phyloP scores from a whole-genome alignment of 2,329 filamentous ascomycete genomes.

The Domatiomyces globalis region DNA sequence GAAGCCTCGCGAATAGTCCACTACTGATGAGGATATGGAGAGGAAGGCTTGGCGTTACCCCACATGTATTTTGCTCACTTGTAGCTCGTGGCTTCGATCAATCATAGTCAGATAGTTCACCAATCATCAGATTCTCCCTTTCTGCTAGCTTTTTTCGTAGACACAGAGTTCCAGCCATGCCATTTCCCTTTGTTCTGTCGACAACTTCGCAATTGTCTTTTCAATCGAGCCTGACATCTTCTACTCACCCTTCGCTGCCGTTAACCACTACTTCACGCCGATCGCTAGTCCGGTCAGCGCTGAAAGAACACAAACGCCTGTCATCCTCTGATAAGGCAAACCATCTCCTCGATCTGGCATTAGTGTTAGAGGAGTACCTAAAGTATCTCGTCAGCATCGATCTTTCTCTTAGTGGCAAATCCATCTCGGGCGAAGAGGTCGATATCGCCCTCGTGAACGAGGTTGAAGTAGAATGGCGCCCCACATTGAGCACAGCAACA shows the following conservation, averaged over 20 bases:
- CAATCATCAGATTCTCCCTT: too few species aligned
- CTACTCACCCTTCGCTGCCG: slow-evolving; percentile 78
- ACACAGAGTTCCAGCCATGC: slow-evolving; percentile 44
- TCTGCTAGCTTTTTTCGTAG: too few species aligned
- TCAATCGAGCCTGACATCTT: slow-evolving; percentile 58
- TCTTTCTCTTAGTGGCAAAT: slow-evolving; percentile 48
- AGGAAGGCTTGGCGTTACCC: not conserved
- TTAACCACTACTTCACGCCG: slow-evolving; percentile 70
- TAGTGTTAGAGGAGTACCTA: slow-evolving; percentile 60
- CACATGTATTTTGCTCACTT: too few species aligned
- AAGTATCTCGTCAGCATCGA: slow-evolving; percentile 72
- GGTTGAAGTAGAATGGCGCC: slow-evolving; percentile 66
- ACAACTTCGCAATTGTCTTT: slow-evolving; percentile 83
- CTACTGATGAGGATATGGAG: not conserved
- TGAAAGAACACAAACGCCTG: slow-evolving; percentile 87
- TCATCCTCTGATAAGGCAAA: slow-evolving; percentile 53
- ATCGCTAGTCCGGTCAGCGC: slow-evolving; percentile 62
- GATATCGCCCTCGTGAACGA: slow-evolving; percentile 52
- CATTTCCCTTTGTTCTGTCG: slow-evolving; percentile 74
- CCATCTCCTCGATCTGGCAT: slow-evolving; percentile 55
- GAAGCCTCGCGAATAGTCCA: not conserved
- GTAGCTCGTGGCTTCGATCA: too few species aligned
- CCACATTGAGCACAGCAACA: slow-evolving; percentile 50
- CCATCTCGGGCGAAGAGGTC: slow-evolving; percentile 46
- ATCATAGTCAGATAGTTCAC: too few species aligned